Percentiles rank a stretch among this genome's conserved stretches.
These are phyloP conservation scores for Musa acuminata DNA, from an alignment of 176 grass and related monocot genomes.

Conservation along the genomic window DNA sequence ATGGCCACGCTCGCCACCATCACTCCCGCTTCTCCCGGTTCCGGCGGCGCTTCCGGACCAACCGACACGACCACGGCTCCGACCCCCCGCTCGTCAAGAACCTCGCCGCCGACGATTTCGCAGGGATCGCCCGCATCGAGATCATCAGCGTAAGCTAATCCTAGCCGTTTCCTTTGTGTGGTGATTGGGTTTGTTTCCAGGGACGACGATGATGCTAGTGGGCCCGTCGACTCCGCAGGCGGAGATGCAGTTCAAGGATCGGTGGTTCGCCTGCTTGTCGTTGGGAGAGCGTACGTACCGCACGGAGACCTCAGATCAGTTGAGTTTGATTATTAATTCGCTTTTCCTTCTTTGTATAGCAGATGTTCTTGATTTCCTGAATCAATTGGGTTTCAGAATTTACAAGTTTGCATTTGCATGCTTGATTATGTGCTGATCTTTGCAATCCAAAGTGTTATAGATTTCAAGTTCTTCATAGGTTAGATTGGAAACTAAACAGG, in stretches of 20 bases:
- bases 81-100: not conserved
- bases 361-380: not conserved
- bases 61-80: slow-evolving; percentile 24
- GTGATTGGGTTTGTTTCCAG: not conserved
- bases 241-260: slow-evolving; percentile 88
- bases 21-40: slow-evolving; percentile 66
- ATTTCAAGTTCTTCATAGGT: not conserved
- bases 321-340: not conserved
- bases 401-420: not conserved
- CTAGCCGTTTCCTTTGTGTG: not conserved
- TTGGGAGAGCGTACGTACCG: slow-evolving; percentile 83
- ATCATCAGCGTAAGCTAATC: slow-evolving; percentile 40
- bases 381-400: not conserved
- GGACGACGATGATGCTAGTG: not conserved
- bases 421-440: not conserved
- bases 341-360: not conserved
- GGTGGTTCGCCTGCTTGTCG: slow-evolving; percentile 89
- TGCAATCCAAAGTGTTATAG: not conserved
- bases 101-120: slow-evolving; percentile 52
- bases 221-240: slow-evolving; percentile 42
- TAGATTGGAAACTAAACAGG: no score
- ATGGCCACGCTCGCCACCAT: slow-evolving; percentile 16
- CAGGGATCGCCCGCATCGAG: slow-evolving; percentile 76
- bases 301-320: slow-evolving; percentile 77
- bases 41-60: slow-evolving; percentile 44